Base-by-base conservation (phyloP, 805 yeast genomes). In the Yamadazyma phyllophila region DNA sequence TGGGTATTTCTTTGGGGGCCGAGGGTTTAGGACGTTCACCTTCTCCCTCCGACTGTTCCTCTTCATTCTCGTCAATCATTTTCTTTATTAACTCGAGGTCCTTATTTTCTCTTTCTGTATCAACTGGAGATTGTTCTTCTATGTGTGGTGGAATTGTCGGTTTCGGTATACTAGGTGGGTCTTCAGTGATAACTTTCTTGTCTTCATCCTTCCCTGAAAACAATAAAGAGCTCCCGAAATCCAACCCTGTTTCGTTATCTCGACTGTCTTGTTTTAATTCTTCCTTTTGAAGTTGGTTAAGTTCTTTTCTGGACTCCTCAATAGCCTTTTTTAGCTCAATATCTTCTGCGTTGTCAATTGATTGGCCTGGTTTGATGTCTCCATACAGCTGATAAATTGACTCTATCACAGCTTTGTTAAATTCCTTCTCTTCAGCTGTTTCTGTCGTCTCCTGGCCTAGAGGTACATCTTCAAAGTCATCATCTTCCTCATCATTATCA, bases 391-490 rank as follows among this genome's bases (percentile, higher is more conserved):
- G 63, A 46, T 71, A 71, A 1, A 71, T 61, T 1, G 74, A 68
- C 41, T 62, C 65, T 1, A 71, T 63, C 11, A 71, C 41, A 1
- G 70, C 73, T 39, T 49, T 56, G 15, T 62, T 59, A 12, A 46
- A 32, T 11, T 61, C 59, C 27, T 55, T 51, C 13, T 62, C 69
- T 38, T 65, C 69, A 35, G 57, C 58, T 2, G 59, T 55, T 42
- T 62, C 63, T 26, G 60, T 48, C n/a, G 48, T 50, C 4, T 46
- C 50, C 34, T 61, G 64, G 39, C 67, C 67, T 8, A 77, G 59
- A 2, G 82, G 73, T 39, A 86, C 85, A 51, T 87, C 95, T 35
- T 82, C 90, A 24, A 74, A 68, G 6, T 75, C 83, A 13, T 63
- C 72, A 15, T 66, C 73, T 7, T 40, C 45, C 12, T 50, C 51